Evolutionary conservation across 2,329 filamentous ascomycete species (phyloP), one percentile per base, ranked within the genome.

Genomic region (Zasmidium angulare): DNA sequence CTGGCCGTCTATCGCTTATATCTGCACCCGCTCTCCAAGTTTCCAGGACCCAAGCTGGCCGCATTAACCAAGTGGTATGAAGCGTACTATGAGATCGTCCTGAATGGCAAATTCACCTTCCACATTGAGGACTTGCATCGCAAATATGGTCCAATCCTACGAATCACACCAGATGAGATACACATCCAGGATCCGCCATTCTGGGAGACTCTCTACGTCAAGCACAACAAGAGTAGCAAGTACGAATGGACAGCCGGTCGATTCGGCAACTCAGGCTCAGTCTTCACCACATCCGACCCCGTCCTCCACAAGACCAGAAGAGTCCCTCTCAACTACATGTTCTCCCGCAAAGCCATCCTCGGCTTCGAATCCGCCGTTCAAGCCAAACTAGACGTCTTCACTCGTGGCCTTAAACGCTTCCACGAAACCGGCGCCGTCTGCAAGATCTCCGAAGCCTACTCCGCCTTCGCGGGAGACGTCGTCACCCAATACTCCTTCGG

Each of bases 121-220:
- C 59, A 69, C 50, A 70, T 72, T 31, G 60, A 65, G 26, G 56
- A 67, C 19, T 56, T 71, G 57, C 70, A 72, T 52, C 54, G 58
- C 20, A 21, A 59, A 53, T 71, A 71, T 59, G 69, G 63, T 17
- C 61, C 61, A 3, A 63, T 65, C 31, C 53, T 65, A 9, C 56
- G 63, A 14, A 77, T 78, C 58, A 77, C 73, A 2, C 77, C 77
- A 9, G 55, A 74, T 56, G 77, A 79, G 64, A 58, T 79, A 31
- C 77, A 79, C 55, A 75, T 79, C 62, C 68, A 72, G 46, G 76
- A 79, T 63, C 69, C 74, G n/a, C 64, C 57, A 10, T 61, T 58
- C 26, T 64, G 58, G 57, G 62, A 64, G 20, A 63, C 62, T 2
- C 51, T 64, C 36, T 64, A 64, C 31, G 59, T 81, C 12, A 62